These are phyloP conservation scores for Corylus avellana DNA, from an alignment of 306 rosid species.

Conservation along the genomic window DNA sequence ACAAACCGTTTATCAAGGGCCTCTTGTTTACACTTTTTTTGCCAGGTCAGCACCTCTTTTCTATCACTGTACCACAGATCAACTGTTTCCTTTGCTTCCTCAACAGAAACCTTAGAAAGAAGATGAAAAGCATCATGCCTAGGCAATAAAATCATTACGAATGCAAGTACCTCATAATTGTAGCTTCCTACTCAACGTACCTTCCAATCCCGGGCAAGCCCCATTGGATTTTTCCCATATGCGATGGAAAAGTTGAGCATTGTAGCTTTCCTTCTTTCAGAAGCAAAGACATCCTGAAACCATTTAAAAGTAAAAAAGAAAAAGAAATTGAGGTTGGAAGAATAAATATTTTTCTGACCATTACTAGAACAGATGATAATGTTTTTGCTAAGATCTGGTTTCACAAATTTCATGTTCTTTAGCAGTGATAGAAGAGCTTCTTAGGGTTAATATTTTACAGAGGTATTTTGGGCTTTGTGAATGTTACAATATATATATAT, in stretches of 20 bases:
- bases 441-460: too few relatives aligned
- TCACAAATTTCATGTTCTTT: not conserved
- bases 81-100: constrained; percentile 87
- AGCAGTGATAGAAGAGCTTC: not conserved
- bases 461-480: too few relatives aligned
- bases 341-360: not conserved
- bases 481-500: too few relatives aligned
- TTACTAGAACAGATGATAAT: not conserved
- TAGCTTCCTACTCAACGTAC: constrained; percentile 37
- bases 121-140: constrained; percentile 9
- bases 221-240: constrained; percentile 90
- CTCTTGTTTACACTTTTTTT: constrained; percentile 72
- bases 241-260: constrained; percentile 98
- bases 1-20: constrained; percentile 53
- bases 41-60: constrained; percentile 82
- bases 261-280: constrained; percentile 95
- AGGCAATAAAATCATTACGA: constrained; percentile 16
- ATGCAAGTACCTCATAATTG: constrained; percentile 10
- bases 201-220: constrained; percentile 95
- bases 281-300: constrained; percentile 74
- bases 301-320: not conserved
- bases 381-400: not conserved
- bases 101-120: constrained; percentile 71
- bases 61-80: constrained; percentile 89
- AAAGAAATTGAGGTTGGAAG: constrained; percentile 12